A percentile compares a stretch with the other conserved stretches of the same genome.
Evolutionary conservation across 495 filamentous ascomycete genomes (phyloP).

Genomic region (Aspergillus homomorphus): DNA sequence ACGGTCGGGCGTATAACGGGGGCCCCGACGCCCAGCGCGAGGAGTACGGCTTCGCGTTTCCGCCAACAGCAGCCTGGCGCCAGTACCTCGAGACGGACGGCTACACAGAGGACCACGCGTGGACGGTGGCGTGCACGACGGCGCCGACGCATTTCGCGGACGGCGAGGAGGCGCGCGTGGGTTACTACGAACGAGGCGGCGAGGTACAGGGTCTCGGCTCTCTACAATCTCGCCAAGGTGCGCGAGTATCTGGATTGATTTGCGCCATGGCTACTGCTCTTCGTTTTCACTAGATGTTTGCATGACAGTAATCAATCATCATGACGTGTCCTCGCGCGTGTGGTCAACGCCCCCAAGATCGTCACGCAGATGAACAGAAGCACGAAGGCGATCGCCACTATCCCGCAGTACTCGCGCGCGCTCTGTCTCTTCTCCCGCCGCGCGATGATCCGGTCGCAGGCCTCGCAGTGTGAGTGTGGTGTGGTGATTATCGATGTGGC

Average conservation of each 20-base stretch:
- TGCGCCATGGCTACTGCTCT: no score
- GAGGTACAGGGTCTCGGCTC: constrained; percentile 24
- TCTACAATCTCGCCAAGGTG: constrained; percentile 19
- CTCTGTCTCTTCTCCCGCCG: not conserved
- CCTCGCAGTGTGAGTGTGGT: constrained; percentile 1
- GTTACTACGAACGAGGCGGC: constrained; percentile 23
- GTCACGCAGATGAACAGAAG: not conserved
- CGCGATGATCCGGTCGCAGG: not conserved
- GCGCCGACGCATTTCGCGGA: constrained; percentile 13
- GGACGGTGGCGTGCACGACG: constrained; percentile 9
- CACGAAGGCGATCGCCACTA: constrained; percentile 1
- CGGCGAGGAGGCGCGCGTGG: constrained; percentile 20
- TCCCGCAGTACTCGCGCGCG: not conserved
- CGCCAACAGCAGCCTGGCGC: constrained; percentile 20
- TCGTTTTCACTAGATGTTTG: no score
- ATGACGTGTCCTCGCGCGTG: not conserved
- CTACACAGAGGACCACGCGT: not conserved
- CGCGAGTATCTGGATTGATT: not conserved
- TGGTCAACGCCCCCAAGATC: not conserved
- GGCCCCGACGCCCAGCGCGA: constrained; percentile 13
- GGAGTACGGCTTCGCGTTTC: constrained; percentile 24
- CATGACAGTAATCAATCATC: no score
- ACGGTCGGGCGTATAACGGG: constrained; percentile 25
- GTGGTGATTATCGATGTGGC: not conserved
- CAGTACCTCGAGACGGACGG: constrained; percentile 11